Evolutionary conservation across 2,329 filamentous ascomycete genomes (phyloP).

Genomic region (Ciborinia camelliae): DNA sequence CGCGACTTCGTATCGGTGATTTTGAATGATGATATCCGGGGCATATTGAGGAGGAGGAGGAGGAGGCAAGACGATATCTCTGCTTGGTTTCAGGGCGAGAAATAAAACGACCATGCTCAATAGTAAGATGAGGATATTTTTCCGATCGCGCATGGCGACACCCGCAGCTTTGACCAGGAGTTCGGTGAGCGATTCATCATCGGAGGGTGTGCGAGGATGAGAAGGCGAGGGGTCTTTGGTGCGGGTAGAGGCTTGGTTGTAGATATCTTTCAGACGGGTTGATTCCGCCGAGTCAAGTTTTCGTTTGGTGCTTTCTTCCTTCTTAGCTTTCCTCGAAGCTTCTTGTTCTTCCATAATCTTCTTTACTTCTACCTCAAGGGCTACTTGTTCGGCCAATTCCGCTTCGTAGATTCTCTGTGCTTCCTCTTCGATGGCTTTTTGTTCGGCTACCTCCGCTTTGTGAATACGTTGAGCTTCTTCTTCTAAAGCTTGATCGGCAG

Average conservation of each 20-base stretch:
- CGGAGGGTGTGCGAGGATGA: constrained; percentile 3
- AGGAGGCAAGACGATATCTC: not conserved
- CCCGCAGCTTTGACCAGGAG: constrained; percentile 52
- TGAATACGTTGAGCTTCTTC: constrained; percentile 11
- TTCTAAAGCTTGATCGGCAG: not conserved
- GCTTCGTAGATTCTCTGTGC: constrained; percentile 14
- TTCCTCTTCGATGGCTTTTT: constrained; percentile 33
- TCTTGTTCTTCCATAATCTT: constrained; percentile 46
- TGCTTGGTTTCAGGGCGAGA: constrained; percentile 41
- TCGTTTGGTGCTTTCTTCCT: constrained; percentile 43
- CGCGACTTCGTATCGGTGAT: not conserved
- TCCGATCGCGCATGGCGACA: constrained; percentile 55
- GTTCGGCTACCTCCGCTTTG: constrained; percentile 12
- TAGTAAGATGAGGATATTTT: constrained; percentile 56
- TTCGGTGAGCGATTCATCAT: constrained; percentile 49
- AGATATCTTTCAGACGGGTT: constrained; percentile 53
- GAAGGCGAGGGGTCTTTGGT: not conserved
- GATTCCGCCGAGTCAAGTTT: constrained; percentile 49
- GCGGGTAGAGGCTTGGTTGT: constrained; percentile 41
- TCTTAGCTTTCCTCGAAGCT: constrained; percentile 35
- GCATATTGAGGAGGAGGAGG: too few relatives aligned
- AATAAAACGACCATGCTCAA: constrained; percentile 53
- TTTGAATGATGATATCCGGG: constrained; percentile 13
- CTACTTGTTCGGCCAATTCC: constrained; percentile 4
- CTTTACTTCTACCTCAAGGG: constrained; percentile 49